phyloP scores from a whole-genome alignment of 2,329 filamentous ascomycete genomes.

The Talaromyces verruculosus region DNA sequence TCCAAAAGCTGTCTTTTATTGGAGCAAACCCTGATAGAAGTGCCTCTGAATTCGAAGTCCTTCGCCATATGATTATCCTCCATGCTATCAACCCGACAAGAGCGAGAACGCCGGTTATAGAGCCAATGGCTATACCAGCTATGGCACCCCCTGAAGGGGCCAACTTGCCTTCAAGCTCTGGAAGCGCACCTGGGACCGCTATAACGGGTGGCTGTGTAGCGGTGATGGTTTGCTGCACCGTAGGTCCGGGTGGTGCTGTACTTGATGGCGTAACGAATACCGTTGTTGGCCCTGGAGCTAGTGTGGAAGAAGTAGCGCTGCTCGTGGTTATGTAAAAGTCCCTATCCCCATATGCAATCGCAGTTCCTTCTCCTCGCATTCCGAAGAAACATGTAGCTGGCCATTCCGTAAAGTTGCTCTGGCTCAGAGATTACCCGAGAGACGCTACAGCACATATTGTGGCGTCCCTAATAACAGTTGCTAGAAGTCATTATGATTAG shows the following conservation, averaged over 20 bases:
- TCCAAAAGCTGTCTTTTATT: background rate
- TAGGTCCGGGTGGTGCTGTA: background rate
- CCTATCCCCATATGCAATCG: background rate
- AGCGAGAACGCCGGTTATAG: background rate
- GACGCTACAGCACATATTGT: too few relatives aligned
- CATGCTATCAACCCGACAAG: background rate
- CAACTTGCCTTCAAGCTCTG: background rate
- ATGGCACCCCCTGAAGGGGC: background rate
- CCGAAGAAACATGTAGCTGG: background rate
- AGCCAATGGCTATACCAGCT: background rate
- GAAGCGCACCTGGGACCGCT: background rate
- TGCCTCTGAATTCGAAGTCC: background rate
- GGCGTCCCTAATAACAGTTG: too few relatives aligned
- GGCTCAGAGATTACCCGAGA: background rate
- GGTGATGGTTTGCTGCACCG: background rate
- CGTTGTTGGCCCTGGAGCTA: background rate
- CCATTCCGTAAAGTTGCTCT: background rate
- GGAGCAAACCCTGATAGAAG: background rate
- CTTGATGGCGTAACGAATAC: background rate
- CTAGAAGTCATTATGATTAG: background rate
- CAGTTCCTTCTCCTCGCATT: too few relatives aligned
- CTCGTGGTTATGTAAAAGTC: background rate
- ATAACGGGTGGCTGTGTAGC: background rate
- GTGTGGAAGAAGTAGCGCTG: background rate
- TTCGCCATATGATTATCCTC: background rate